Base-by-base conservation (phyloP, 805 yeast genomes). In the Spathaspora hagerdaliae region DNA sequence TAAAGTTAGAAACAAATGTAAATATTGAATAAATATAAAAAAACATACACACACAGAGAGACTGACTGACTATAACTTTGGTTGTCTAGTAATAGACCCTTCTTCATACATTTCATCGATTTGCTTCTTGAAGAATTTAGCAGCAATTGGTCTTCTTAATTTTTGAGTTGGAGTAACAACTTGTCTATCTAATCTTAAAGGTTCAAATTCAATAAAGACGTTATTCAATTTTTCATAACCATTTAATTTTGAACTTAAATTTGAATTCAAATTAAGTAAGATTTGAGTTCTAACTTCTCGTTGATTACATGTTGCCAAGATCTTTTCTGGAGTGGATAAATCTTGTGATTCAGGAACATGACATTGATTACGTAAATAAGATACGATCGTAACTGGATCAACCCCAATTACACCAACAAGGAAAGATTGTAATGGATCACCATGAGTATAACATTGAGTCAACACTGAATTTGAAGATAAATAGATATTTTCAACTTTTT, bases 221-320 rank as follows among this genome's bases (percentile, higher is more conserved):
- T 84, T 84, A 59, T 78, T 81, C 29, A 84, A 48, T 52, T 77
- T 78, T 59, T 84, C 91, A 56, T 80, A 83, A 0, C 87, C 87
- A 56, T 77, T 79, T 31, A 84, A 51, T 39, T 51, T 48, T 9
- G 36, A 40, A 6, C 46, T 45, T n/a, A 71, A 62, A 33, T 69
- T 57, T 11, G 49, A 50, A 50, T 77, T 77, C 55, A 80, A 53
- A 19, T 60, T 56, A 5, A 51, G 46, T 35, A 77, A 54, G 8
- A 77, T 55, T n/a, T 57, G 59, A 33, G 51, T 56, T 41, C 67
- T 66, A 15, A 75, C 63, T n/a, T 64, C 71, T 6, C 45, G 47
- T 41, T 65, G 64, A 29, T 60, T 60, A 47, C 70, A 53, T 14
- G 61, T 50, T 31, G 43, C 47, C 13, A 60, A 44, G 43, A 73